Conservation (phyloP, 2,329 filamentous ascomycete species). For the Neurospora sp. region DNA sequence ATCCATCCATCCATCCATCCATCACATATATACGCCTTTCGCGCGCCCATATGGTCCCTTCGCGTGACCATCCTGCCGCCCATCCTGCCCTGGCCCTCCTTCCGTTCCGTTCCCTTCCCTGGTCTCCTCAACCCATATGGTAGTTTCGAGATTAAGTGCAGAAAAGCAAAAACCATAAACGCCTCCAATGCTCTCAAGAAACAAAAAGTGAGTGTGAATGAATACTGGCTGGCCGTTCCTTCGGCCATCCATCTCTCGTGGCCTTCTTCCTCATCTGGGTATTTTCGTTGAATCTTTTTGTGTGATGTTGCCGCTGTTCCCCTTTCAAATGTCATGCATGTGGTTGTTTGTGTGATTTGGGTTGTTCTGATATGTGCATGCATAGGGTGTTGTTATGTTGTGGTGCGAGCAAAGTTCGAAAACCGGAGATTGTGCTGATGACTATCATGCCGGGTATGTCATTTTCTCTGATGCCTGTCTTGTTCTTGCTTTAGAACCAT, state of each 20-base stretch:
- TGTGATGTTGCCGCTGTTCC: neutral
- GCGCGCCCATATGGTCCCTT: neutral
- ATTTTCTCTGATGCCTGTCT: neutral
- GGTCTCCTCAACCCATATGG: too few species aligned
- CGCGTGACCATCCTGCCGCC: neutral
- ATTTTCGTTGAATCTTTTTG: neutral
- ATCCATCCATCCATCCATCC: neutral
- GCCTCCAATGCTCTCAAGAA: neutral
- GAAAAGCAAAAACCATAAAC: neutral
- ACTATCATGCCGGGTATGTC: neutral
- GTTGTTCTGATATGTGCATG: neutral
- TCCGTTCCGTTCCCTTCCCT: too few species aligned
- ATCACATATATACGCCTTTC: neutral
- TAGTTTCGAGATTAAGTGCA: neutral
- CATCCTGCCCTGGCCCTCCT: too few species aligned
- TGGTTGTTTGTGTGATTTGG: neutral
- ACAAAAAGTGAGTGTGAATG: neutral
- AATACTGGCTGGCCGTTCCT: neutral
- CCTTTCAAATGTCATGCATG: neutral
- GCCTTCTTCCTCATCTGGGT: neutral
- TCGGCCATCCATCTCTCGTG: neutral
- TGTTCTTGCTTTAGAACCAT: neutral
- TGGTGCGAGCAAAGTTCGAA: neutral
- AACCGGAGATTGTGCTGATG: neutral
- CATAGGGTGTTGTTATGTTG: neutral